These are phyloP conservation scores for Knoxdaviesia proteae DNA, from an alignment of 2,329 filamentous ascomycete species.

Conservation along the genomic window DNA sequence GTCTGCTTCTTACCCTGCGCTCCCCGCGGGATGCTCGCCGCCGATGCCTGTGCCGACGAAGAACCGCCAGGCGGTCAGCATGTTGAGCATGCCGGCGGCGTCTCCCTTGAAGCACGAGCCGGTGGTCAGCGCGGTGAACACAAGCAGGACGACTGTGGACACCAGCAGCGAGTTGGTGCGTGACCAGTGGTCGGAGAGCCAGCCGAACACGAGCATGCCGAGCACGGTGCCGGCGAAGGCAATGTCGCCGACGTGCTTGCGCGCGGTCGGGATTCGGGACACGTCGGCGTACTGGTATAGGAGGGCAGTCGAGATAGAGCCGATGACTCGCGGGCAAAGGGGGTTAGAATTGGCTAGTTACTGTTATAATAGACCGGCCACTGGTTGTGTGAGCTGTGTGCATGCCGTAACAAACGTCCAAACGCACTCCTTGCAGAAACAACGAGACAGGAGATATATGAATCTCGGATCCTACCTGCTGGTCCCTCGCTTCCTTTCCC, in stretches of 20 bases:
- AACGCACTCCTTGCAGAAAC: too few species aligned
- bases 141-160: constrained; percentile 63
- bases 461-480: too few species aligned
- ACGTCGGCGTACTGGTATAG: constrained; percentile 41
- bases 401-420: neutral
- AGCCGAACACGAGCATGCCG: constrained; percentile 65
- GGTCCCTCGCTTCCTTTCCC: too few species aligned
- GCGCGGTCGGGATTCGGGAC: constrained; percentile 50
- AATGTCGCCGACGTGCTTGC: constrained; percentile 59
- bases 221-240: constrained; percentile 74
- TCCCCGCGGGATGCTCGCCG: constrained; percentile 18
- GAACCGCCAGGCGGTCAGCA: constrained; percentile 65
- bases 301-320: constrained; percentile 66
- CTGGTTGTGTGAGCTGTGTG: neutral
- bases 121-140: constrained; percentile 65
- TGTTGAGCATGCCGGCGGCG: constrained; percentile 49
- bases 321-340: constrained; percentile 45
- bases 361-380: too few species aligned
- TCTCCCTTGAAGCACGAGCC: constrained; percentile 58
- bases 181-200: constrained; percentile 64
- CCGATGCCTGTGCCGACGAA: constrained; percentile 66
- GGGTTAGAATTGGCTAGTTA: neutral
- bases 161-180: constrained; percentile 62
- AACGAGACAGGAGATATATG: too few species aligned
- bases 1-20: too few species aligned